phyloP scores from a whole-genome alignment of 108 stramenopile species.

The Pseudonitzschia delicatissima region DNA sequence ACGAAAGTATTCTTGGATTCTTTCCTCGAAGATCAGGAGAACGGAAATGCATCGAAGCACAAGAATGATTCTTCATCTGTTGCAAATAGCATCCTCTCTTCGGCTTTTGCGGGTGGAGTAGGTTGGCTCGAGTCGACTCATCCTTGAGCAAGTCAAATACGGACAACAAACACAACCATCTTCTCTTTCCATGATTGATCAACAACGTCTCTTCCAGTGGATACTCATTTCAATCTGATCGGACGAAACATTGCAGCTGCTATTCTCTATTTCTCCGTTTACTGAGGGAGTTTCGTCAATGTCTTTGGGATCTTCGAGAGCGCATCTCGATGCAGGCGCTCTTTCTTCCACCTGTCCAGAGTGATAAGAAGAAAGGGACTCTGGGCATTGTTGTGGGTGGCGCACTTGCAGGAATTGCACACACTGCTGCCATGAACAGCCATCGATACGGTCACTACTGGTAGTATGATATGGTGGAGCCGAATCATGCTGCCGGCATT shows the following conservation, averaged over 20 bases:
- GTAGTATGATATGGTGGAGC: neutral
- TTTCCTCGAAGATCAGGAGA: neutral
- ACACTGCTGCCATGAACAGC: constrained; percentile 1
- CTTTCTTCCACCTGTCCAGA: neutral
- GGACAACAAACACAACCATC: constrained; percentile 1
- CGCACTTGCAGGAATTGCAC: constrained; percentile 30
- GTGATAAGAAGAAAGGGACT: neutral
- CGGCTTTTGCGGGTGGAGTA: constrained; percentile 21
- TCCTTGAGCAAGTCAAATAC: neutral
- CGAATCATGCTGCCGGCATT: neutral
- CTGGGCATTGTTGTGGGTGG: constrained; percentile 22
- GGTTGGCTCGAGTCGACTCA: constrained; percentile 7
- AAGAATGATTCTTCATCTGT: neutral
- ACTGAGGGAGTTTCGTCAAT: constrained; percentile 14
- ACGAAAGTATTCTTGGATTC: constrained; percentile 25
- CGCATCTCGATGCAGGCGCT: neutral
- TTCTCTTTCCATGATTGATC: neutral
- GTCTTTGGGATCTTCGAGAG: neutral
- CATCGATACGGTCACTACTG: constrained; percentile 3
- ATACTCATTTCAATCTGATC: neutral
- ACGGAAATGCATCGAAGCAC: constrained; percentile 5
- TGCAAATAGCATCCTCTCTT: constrained; percentile 5
- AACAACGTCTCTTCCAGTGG: neutral
- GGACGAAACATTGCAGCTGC: constrained; percentile 19
- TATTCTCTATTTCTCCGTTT: constrained; percentile 31